Evolutionary conservation across 148 eudicot genomes (phyloP), one percentile per base, ranked within the genome.

Genomic region (Rhododendron mucronatum): DNA sequence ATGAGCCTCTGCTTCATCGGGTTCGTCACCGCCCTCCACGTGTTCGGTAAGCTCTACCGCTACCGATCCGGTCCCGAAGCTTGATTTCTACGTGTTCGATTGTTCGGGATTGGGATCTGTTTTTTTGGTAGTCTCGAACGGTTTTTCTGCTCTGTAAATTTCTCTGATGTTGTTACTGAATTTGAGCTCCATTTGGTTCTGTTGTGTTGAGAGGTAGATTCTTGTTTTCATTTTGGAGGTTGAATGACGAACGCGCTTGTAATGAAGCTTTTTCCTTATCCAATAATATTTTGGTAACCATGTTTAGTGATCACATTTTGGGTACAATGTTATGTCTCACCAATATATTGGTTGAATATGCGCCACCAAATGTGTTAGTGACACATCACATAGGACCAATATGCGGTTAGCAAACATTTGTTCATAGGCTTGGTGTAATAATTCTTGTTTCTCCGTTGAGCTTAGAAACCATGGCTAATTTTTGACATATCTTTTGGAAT

Each of bases 1-100:
- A 88, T 92, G 91, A 93, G 95, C 85, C 89, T 93, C 50, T 90
- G 92, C 88, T 93, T 93, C 87, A 92, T 93, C 84, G 94, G 89
- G 35, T 93, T 93, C 87, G 94, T 93, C 75, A 88, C 95, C 45
- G 88, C 91, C 15, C 95, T 93, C 77, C 95, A 93, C 84, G 94
- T 93, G 80, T 86, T 93, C 86, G 95, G 95, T 71, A 93, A 93
- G 85, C 84, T 93, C 20, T 93, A 92, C 84, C 92, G 91, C 63
- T 88, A 89, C 85, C 87, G 90, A 55, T 89, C 94, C 23, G 78
- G 90, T 28, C 83, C 89, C 15, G 89, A 86, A 21, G 86, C 85
- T 35, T 89, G 84, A 89, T 77, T 61, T 6, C 15, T 4, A 37
- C 7, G 45, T 0, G 44, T 9, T 44, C 12, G 5, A 2, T 63